phyloP scores from a whole-genome alignment of 108 stramenopile genomes.

The Nannochloropsis gaditana region DNA sequence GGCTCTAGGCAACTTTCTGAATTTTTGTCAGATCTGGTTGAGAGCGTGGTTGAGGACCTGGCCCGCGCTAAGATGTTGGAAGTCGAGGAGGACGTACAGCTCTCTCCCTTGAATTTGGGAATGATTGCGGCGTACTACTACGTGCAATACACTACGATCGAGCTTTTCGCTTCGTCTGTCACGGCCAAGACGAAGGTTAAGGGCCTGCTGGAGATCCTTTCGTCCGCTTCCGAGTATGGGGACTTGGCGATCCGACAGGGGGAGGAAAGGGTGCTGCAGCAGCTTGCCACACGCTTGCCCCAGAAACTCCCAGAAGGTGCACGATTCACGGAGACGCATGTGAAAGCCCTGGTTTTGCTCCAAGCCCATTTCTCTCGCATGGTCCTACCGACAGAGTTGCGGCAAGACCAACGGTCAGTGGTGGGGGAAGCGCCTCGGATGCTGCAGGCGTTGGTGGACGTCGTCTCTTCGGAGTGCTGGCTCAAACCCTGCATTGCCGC shows the following conservation, averaged over 20 bases:
- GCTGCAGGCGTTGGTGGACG: conserved; percentile 92
- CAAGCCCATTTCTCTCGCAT: conserved; percentile 59
- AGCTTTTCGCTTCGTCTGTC: conserved; percentile 88
- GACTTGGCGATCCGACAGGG: conserved; percentile 76
- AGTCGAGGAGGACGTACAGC: conserved; percentile 82
- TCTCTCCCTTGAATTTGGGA: conserved; percentile 89
- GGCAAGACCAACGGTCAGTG: conserved; percentile 44
- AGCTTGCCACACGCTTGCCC: conserved; percentile 69
- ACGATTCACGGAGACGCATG: conserved; percentile 57
- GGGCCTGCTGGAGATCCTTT: conserved; percentile 87
- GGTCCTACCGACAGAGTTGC: background rate
- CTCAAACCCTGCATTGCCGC: conserved; percentile 92
- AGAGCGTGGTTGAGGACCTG: conserved; percentile 84
- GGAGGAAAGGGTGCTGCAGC: conserved; percentile 80
- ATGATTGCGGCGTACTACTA: conserved; percentile 99
- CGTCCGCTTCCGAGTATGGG: conserved; percentile 81
- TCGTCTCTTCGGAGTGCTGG: conserved; percentile 94
- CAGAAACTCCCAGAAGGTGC: conserved; percentile 65
- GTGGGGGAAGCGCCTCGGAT: conserved; percentile 69
- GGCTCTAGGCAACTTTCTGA: conserved; percentile 87
- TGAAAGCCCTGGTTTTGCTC: conserved; percentile 83
- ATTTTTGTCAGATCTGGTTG: conserved; percentile 96
- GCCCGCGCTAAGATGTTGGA: conserved; percentile 83
- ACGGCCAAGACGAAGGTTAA: conserved; percentile 86
- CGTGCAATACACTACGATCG: conserved; percentile 89